Percentiles rank a stretch among this genome's conserved stretches.
Conservation (phyloP, 1,139 yeast genomes). For the Pichia sp. region DNA sequence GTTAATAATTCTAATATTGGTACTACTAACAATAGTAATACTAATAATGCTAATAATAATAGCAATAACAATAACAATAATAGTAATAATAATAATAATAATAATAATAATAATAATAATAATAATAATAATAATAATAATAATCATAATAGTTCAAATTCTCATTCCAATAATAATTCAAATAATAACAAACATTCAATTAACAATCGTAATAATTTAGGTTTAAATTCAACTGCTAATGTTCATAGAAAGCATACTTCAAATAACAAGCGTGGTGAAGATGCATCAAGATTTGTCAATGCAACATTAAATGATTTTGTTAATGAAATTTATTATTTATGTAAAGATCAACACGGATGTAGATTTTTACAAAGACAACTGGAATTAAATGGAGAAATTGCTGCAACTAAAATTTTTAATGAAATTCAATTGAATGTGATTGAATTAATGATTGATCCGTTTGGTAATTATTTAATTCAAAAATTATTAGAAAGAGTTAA, state of each 20-base stretch:
- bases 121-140: constrained; percentile 4
- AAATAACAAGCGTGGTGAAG: constrained; percentile 35
- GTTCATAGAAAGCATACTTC: constrained; percentile 31
- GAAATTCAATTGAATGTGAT: constrained; percentile 75
- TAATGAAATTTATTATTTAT: constrained; percentile 46
- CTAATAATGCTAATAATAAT: constrained; percentile 5
- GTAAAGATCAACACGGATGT: constrained; percentile 61
- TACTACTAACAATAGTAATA: constrained; percentile 2
- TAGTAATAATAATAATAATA: neutral
- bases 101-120: constrained; percentile 4
- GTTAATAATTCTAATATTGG: constrained; percentile 2
- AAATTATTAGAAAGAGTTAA: constrained; percentile 74
- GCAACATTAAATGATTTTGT: constrained; percentile 48
- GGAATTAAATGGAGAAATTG: constrained; percentile 37
- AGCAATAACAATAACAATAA: neutral
- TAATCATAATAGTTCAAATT: constrained; percentile 8
- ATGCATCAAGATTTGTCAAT: constrained; percentile 32
- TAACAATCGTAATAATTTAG: constrained; percentile 15
- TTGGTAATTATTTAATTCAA: constrained; percentile 93
- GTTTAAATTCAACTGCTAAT: constrained; percentile 28
- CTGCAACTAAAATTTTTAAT: constrained; percentile 63
- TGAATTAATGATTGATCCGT: constrained; percentile 91
- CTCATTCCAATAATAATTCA: too few relatives aligned
- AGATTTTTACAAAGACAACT: constrained; percentile 52
- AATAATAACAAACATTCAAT: constrained; percentile 1